These are phyloP conservation scores for Nitzschia putrida DNA, from an alignment of 108 stramenopile species.

Conservation along the genomic window DNA sequence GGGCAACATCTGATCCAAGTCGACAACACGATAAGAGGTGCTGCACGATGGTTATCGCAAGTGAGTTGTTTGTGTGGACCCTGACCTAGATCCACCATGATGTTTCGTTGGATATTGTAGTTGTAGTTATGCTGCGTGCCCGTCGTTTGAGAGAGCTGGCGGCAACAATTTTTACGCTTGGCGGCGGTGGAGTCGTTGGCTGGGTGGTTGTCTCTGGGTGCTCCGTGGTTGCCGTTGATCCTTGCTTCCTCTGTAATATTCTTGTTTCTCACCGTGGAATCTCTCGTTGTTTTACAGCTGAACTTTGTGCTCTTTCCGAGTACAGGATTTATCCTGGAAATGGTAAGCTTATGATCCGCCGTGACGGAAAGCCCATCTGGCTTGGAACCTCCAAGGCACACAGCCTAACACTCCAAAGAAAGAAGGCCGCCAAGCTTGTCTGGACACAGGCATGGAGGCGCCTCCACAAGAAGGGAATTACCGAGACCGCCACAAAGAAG, in stretches of 20 bases:
- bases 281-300: conserved; percentile 52
- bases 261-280: no score
- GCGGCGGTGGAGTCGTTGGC: neutral
- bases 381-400: conserved; percentile 95
- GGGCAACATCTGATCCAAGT: neutral
- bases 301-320: conserved; percentile 98
- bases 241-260: neutral
- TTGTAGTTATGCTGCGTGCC: neutral
- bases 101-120: neutral
- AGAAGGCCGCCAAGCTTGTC: conserved; percentile 99
- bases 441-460: conserved; percentile 99
- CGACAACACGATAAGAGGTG: neutral
- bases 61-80: conserved; percentile 35
- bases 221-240: neutral
- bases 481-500: conserved; percentile 90
- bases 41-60: conserved; percentile 58
- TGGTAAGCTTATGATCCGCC: conserved; percentile 97
- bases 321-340: conserved; percentile 99
- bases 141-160: neutral
- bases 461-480: conserved; percentile 98
- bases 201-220: neutral
- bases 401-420: conserved; percentile 93
- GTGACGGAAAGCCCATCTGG: conserved; percentile 97
- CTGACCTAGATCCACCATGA: neutral
- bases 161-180: neutral